Evolutionary conservation across 352 stramenopile species (phyloP).

Genomic region (Phytopythium cucurbitacearum): DNA sequence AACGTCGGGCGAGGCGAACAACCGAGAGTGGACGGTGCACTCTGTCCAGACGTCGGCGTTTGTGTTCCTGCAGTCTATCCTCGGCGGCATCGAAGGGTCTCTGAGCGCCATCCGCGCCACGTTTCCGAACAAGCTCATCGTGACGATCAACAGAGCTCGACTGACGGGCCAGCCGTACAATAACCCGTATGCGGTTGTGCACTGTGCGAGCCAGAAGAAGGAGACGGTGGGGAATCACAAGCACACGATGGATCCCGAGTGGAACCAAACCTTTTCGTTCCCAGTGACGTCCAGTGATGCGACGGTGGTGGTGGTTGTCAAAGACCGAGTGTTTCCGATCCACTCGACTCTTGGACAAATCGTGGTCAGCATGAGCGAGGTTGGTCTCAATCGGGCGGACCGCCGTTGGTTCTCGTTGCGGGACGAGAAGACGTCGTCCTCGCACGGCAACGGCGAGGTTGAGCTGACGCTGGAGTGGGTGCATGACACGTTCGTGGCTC

Average conservation of each 20-base stretch:
- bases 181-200: conserved; percentile 78
- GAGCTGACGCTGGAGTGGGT: conserved; percentile 89
- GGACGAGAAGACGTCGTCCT: conserved; percentile 55
- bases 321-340: conserved; percentile 72
- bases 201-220: conserved; percentile 83
- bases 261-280: conserved; percentile 89
- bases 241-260: conserved; percentile 88
- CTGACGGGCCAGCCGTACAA: conserved; percentile 85
- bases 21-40: conserved; percentile 79
- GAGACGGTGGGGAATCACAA: conserved; percentile 85
- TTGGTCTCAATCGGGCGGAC: conserved; percentile 75
- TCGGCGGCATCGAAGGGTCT: conserved; percentile 68
- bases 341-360: conserved; percentile 75
- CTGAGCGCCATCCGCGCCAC: conserved; percentile 75
- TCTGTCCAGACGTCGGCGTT: conserved; percentile 86
- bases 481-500: conserved; percentile 86
- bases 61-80: conserved; percentile 81
- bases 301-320: conserved; percentile 61
- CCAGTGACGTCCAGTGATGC: conserved; percentile 75
- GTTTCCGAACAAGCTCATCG: conserved; percentile 87
- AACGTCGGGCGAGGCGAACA: conserved; percentile 59
- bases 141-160: conserved; percentile 82
- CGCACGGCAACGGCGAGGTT: conserved; percentile 79
- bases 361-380: conserved; percentile 70
- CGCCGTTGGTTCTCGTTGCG: conserved; percentile 77